Conservation (phyloP, 257 asterid species). For the Solanum acaule region DNA sequence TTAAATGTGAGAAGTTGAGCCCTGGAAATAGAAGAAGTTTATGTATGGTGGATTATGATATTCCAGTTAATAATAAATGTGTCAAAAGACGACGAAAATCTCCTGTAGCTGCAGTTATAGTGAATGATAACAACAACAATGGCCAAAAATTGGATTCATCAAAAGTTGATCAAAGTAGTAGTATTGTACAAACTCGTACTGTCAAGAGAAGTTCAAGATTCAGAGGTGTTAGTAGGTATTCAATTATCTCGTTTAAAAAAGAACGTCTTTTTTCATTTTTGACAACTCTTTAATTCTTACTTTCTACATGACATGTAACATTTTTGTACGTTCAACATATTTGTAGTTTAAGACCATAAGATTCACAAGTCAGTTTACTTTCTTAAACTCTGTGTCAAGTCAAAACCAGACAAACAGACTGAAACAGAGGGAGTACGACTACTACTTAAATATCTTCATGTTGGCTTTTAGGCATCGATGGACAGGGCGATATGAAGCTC, state of each 20-base stretch:
- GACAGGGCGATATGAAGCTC: slow-evolving; percentile 59
- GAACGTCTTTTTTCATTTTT: neutral
- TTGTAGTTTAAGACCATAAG: too few relatives aligned
- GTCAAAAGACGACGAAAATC: slow-evolving; percentile 53
- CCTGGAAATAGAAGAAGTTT: slow-evolving; percentile 12
- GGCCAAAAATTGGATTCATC: slow-evolving; percentile 10
- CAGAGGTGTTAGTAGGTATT: slow-evolving; percentile 39
- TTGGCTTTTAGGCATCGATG: slow-evolving; percentile 42
- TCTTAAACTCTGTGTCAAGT: neutral
- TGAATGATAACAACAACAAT: neutral
- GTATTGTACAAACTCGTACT: slow-evolving; percentile 3
- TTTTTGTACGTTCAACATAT: neutral
- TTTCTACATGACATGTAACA: neutral
- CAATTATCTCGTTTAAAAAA: neutral
- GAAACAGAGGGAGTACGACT: neutral
- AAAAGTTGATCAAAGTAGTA: slow-evolving; percentile 10
- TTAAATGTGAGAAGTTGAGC: slow-evolving; percentile 6
- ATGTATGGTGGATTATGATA: slow-evolving; percentile 13
- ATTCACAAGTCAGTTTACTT: neutral
- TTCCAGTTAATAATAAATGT: slow-evolving; percentile 16
- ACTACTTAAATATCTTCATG: too few relatives aligned
- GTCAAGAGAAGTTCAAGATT: slow-evolving; percentile 76
- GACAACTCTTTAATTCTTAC: neutral
- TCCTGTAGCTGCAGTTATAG: slow-evolving; percentile 1
- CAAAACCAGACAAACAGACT: neutral